Evolutionary conservation across 768 basidiomycete species (phyloP).

Genomic region (Filobasidium wieringae): DNA sequence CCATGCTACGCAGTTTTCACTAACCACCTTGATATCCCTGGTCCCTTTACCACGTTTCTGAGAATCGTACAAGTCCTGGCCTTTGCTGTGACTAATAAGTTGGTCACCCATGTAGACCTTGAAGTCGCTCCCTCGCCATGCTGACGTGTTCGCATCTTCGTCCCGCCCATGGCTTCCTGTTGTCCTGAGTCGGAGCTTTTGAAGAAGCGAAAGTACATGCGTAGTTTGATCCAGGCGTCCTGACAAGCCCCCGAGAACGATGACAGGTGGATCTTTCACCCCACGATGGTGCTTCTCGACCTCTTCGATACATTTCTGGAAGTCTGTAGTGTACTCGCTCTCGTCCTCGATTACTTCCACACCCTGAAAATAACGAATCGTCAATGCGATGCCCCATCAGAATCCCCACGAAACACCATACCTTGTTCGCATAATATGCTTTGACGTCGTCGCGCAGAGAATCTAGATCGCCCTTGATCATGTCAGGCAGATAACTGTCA

Average conservation of each 20-base stretch:
- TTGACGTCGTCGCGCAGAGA: constrained; percentile 67
- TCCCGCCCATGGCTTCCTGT: background rate
- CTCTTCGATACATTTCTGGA: constrained; percentile 77
- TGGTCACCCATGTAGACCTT: background rate
- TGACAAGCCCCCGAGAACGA: constrained; percentile 69
- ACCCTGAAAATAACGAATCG: constrained; percentile 43
- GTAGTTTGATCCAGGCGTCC: constrained; percentile 91
- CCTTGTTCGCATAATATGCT: constrained; percentile 53
- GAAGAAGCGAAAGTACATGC: constrained; percentile 71
- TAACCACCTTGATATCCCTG: constrained; percentile 56
- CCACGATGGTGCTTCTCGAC: constrained; percentile 50
- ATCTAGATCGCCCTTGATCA: constrained; percentile 91
- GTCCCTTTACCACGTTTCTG: background rate
- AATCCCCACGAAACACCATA: constrained; percentile 25
- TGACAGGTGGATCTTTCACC: constrained; percentile 19
- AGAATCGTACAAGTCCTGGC: background rate
- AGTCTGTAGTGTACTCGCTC: constrained; percentile 77
- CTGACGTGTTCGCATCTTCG: background rate
- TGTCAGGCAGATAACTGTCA: constrained; percentile 61
- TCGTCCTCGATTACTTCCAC: constrained; percentile 57
- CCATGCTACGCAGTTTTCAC: constrained; percentile 88
- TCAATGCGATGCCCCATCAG: background rate
- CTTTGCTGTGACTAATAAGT: background rate
- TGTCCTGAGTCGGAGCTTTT: constrained; percentile 51
- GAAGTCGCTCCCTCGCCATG: background rate